Conservation (phyloP, 2,329 filamentous ascomycete genomes). For the Bipolaris oryzae region DNA sequence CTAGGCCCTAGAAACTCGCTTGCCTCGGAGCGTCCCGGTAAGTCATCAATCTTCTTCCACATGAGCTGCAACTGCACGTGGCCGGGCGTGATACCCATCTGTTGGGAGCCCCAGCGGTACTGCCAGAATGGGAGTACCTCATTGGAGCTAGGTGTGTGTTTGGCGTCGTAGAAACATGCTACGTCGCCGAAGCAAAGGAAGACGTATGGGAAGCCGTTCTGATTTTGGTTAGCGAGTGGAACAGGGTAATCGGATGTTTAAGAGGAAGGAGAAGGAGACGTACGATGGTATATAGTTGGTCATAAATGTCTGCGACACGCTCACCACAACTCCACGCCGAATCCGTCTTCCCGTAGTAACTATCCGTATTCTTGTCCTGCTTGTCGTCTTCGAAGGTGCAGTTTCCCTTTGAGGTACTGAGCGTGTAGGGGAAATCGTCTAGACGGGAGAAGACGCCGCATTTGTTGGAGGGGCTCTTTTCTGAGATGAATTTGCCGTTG, state of each 20-base stretch:
- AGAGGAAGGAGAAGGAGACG: constrained; percentile 11
- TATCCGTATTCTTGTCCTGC: constrained; percentile 39
- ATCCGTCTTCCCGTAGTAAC: constrained; percentile 33
- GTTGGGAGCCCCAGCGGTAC: constrained; percentile 41
- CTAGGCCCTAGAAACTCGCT: constrained; percentile 25
- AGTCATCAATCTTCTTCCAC: constrained; percentile 37
- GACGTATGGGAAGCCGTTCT: constrained; percentile 39
- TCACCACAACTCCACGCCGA: constrained; percentile 37
- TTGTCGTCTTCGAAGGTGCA: constrained; percentile 40
- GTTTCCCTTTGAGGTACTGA: constrained; percentile 37
- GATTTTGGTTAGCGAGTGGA: not conserved
- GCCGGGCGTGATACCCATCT: constrained; percentile 43
- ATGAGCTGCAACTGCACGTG: constrained; percentile 39
- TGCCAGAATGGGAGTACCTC: constrained; percentile 37
- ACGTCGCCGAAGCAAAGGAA: constrained; percentile 45
- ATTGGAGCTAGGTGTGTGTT: constrained; percentile 23
- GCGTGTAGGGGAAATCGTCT: constrained; percentile 34
- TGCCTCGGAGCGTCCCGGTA: constrained; percentile 24
- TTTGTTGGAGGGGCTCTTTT: constrained; percentile 1
- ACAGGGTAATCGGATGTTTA: no score
- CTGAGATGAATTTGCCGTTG: constrained; percentile 31
- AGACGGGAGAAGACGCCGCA: constrained; percentile 36
- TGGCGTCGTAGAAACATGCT: constrained; percentile 44
- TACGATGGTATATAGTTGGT: constrained; percentile 43
- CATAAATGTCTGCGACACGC: constrained; percentile 28